Conservation (phyloP, 1,284 basidiomycete species). For the Sporisorium reilianum region DNA sequence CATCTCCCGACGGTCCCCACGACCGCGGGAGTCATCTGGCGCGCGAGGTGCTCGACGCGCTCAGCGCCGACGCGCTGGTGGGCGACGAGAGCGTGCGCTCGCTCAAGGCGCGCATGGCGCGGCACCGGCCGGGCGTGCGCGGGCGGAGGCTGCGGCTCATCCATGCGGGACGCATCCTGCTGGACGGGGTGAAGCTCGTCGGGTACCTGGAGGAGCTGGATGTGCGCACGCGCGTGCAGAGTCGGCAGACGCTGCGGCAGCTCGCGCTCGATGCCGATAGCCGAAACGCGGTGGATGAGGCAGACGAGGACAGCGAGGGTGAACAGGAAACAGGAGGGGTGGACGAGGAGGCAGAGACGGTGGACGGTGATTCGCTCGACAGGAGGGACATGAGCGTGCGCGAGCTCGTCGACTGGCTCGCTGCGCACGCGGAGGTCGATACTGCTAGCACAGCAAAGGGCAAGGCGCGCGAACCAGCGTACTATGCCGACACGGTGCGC, state of each 20-base stretch:
- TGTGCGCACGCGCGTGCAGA: slow-evolving; percentile 18
- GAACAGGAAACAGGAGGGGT: neutral
- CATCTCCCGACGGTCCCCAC: neutral
- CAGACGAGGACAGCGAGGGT: slow-evolving; percentile 4
- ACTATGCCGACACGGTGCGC: slow-evolving; percentile 17
- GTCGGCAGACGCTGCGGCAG: slow-evolving; percentile 23
- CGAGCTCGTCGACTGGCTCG: slow-evolving; percentile 24
- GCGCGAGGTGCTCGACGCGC: neutral
- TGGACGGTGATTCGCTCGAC: slow-evolving; percentile 14
- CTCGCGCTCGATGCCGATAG: slow-evolving; percentile 19
- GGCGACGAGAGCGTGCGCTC: slow-evolving; percentile 25
- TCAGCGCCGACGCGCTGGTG: slow-evolving; percentile 15
- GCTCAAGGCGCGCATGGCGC: slow-evolving; percentile 16
- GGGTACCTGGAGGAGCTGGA: slow-evolving; percentile 51
- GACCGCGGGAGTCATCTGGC: neutral
- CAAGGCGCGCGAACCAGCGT: slow-evolving; percentile 28
- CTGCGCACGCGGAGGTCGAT: neutral
- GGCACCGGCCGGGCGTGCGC: neutral
- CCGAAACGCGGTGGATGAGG: neutral
- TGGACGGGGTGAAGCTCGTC: slow-evolving; percentile 49
- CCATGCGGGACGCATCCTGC: slow-evolving; percentile 49
- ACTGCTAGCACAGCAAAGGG: too few relatives aligned
- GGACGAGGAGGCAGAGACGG: neutral
- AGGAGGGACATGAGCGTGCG: slow-evolving; percentile 21
- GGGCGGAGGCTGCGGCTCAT: slow-evolving; percentile 44